Evolutionary conservation across 352 stramenopile species (phyloP), one percentile per base, ranked within the genome.

Genomic region (Globisporangium camurandrum): DNA sequence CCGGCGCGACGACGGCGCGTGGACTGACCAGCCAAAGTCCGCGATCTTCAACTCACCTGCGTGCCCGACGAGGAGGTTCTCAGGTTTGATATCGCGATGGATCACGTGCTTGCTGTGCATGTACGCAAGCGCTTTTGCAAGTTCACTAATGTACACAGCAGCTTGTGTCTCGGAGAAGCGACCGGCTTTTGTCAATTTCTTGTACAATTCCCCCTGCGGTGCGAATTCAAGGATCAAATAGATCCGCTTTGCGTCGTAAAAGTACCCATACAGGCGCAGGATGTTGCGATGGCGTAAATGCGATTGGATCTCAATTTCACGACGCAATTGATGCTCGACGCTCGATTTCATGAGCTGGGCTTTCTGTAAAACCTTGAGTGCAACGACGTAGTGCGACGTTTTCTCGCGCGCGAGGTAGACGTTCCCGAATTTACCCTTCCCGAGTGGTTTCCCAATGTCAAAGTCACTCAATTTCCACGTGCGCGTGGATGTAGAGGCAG

Each of bases 291-390:
- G 95, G 16, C 95, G 77, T 31, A 99, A 61, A 55, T 99, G 91
- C 19, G 91, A 97, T 74, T 99, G 97, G 61, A 99, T 99, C 77
- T 99, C 97, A 57, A 99, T 99, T 76, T 99, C 97, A 10, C 97
- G 86, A 5, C 97, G 87, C 23, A 99, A 63, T 66, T 99, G 97
- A 64, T 99, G 90, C 66, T 99, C 96, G 33, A 99, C 96, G 34
- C 90, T 95, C 39, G 82, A 93, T 73, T 98, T 98, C 36, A 97
- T 76, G 7, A 99, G 83, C 71, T 99, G 95, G 50, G 74, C 77
- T 67, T 99, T 99, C 59, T 98, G 91, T 48, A 99, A 71, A 48
- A 98, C 96, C 63, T 99, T 99, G 45, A 99, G 84, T 27, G 97
- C 97, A 26, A 99, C 95, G 54, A 99, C 98, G 67, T 98, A 99